Evolutionary conservation across 192 early-diverging fungal genomes (phyloP), one percentile per base, ranked within the genome.

Genomic region (Radiomyces spectabilis): DNA sequence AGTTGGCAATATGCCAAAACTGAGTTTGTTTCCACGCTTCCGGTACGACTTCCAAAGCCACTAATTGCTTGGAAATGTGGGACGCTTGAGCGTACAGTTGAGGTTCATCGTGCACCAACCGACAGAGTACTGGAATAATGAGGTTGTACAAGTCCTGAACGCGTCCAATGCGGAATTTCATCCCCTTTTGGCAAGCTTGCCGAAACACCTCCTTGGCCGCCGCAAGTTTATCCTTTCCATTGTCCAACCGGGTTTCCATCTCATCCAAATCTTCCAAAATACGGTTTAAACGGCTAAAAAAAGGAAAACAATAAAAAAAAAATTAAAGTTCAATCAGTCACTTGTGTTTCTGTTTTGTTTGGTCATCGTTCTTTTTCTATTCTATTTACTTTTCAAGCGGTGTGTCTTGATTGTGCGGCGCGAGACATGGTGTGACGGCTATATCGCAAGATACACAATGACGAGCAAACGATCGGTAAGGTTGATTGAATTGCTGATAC

Each of bases 1-100:
- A 71, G 52, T 74, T 68, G 5, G 67, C 53, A 19, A 81, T 60
- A 46, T 81, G 79, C 48, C 66, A 61, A 53, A 82, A 82, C 45
- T 82, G 79, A 10, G 71, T 57, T 43, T 77, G 70, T 48, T 71
- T 82, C 79, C 79, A 82, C 24, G 71, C 61, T 29, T 79, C 79
- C 4, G 72, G 75, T 32, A 74, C 49, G 6, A 60, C 35, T 43
- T 82, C 77, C 19, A 82, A 39, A 18, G 70, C 59, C 24, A 72
- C 68, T 19, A 75, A 30, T 48, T 69, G 62, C 19, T 63, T 64
- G 6, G 73, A 75, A 5, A 75, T 63, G 8, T 16, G 30, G 0
- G 64, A 40, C 29, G 52, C 52, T 22, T 22, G 18, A 16, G 37
- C 19, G 18, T 60, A 59, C 1, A 54, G 9, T 27, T 38, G 43